Evolutionary conservation across 2,329 filamentous ascomycete genomes (phyloP).

Genomic region (Arthrobotrys entomopaga): DNA sequence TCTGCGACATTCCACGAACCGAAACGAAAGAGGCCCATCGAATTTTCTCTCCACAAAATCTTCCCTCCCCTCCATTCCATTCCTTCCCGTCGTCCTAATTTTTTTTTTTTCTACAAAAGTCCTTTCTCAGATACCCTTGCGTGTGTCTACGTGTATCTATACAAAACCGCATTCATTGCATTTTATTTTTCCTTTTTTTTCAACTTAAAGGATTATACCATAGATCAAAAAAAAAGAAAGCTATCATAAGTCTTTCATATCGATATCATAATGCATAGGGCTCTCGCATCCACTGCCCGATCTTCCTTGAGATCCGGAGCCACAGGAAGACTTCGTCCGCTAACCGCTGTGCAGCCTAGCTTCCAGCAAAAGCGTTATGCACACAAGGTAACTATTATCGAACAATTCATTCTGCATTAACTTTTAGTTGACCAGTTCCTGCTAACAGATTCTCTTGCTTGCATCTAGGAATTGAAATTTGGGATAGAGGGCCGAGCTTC

Average conservation of each 20-base stretch:
- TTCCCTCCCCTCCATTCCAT: constrained; percentile 57
- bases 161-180: constrained; percentile 45
- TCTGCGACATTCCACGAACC: constrained; percentile 56
- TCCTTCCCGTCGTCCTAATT: constrained; percentile 57
- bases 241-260: constrained; percentile 6
- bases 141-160: constrained; percentile 20
- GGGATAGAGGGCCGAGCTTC: constrained; percentile 91
- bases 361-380: constrained; percentile 91
- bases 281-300: constrained; percentile 82
- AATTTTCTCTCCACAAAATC: constrained; percentile 60
- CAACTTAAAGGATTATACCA: constrained; percentile 32
- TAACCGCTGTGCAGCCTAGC: constrained; percentile 71
- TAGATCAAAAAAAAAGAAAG: constrained; percentile 16
- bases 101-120: constrained; percentile 56
- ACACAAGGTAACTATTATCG: constrained; percentile 80
- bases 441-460: constrained; percentile 57
- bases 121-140: constrained; percentile 53
- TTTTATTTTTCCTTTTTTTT: constrained; percentile 33
- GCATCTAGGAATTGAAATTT: constrained; percentile 90
- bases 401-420: constrained; percentile 8
- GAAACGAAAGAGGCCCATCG: constrained; percentile 48
- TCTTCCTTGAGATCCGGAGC: constrained; percentile 71
- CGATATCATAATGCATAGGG: constrained; percentile 85
- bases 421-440: constrained; percentile 27
- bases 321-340: constrained; percentile 66